Evolutionary conservation across 2,329 filamentous ascomycete genomes (phyloP), one percentile per base, ranked within the genome.

Genomic region (Orbilia javanica): DNA sequence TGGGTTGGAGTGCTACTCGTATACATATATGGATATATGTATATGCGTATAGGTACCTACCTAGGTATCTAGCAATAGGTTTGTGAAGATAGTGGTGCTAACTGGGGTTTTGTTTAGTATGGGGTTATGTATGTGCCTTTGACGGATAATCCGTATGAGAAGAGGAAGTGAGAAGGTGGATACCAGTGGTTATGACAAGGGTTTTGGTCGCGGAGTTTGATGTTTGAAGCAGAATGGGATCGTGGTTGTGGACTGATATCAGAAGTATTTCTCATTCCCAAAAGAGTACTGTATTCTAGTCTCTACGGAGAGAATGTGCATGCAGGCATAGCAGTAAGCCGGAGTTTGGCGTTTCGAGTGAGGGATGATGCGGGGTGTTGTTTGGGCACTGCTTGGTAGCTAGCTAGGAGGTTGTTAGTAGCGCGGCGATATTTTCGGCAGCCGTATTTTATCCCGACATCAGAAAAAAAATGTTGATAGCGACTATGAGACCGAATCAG

Each of bases 91-190:
- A n/a, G n/a, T 10, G 13, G n/a, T 50, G 65, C 36, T 69, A 46
- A 66, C 20, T 52, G 25, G 13, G 15, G 57, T 3, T 7, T n/a
- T n/a, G n/a, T 64, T 48, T 81, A 91, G 79, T 92, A 91, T 83
- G 91, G 90, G 0, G 92, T 95, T 48, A 86, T 89, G 80, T 95
- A 95, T 85, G 92, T 95, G 74, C 91, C 91, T 3, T 84, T 94
- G 84, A 93, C 91, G 3, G 91, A 94, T 85, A 88, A 91, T 22
- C 91, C 90, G 8, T 75, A 70, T 39, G 74, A 71, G 42, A 74
- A 62, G 50, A 65, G 66, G 44, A 64, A 75, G 29, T 79, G 34
- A 52, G 60, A 8, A 20, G 1, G 36, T 36, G n/a, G n/a, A n/a
- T n/a, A n/a, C n/a, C n/a, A n/a, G n/a, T n/a, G n/a, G n/a, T 31